phyloP scores from a whole-genome alignment of 164 flowering plant species.

The Nymphaea colorata region DNA sequence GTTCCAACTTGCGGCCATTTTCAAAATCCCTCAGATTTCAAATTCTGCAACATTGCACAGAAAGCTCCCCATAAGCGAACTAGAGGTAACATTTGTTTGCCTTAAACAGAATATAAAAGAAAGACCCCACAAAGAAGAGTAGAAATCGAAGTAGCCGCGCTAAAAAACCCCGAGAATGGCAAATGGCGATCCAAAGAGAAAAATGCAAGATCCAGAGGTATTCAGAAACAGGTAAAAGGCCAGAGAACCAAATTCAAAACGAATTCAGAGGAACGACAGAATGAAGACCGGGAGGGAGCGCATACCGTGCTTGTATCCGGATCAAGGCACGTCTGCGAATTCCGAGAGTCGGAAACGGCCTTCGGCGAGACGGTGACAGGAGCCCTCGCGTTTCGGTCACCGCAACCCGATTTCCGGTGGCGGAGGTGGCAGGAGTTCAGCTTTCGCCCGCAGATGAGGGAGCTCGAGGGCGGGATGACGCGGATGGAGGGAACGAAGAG shows the following conservation, averaged over 20 bases:
- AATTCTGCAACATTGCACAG: too few relatives aligned
- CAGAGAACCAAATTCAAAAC: not conserved
- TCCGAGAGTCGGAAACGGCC: slow-evolving; percentile 72
- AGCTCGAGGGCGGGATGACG: slow-evolving; percentile 12
- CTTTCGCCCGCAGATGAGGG: slow-evolving; percentile 1
- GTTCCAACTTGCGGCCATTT: too few relatives aligned
- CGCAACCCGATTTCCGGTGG: not conserved
- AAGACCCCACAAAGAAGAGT: too few relatives aligned
- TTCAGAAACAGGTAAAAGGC: too few relatives aligned
- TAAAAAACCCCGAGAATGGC: too few relatives aligned
- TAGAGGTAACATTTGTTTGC: too few relatives aligned
- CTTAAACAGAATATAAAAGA: too few relatives aligned
- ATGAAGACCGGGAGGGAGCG: not conserved
- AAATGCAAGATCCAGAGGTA: too few relatives aligned
- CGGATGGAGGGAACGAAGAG: not conserved
- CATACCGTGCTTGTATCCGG: slow-evolving; percentile 81
- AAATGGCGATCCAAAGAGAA: too few relatives aligned
- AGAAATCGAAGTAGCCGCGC: too few relatives aligned
- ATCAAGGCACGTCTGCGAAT: slow-evolving; percentile 77
- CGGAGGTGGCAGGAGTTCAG: not conserved
- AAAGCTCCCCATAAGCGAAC: too few relatives aligned
- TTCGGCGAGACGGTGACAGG: slow-evolving; percentile 41
- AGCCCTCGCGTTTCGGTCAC: slow-evolving; percentile 4
- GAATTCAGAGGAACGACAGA: slow-evolving; percentile 1
- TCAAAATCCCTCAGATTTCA: too few relatives aligned